These are phyloP conservation scores for Xylaria sp. DNA, from an alignment of 2,329 filamentous ascomycete genomes.

Conservation along the genomic window DNA sequence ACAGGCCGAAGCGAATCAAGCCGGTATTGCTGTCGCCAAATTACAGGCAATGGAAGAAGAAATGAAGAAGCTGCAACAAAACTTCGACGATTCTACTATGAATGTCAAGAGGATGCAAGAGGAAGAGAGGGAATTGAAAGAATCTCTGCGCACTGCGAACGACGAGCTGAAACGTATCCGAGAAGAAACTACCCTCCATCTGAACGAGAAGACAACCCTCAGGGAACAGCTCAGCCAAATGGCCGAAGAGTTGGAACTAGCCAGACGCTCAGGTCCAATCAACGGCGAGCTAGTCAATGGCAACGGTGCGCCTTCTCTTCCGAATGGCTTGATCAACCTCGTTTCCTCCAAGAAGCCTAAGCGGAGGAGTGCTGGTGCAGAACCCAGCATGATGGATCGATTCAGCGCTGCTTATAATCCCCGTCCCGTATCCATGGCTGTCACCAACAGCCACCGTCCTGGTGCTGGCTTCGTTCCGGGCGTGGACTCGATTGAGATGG, in stretches of 20 bases:
- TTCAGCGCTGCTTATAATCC: conserved; percentile 95
- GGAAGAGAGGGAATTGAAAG: conserved; percentile 86
- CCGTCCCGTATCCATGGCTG: conserved; percentile 94
- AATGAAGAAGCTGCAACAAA: conserved; percentile 89
- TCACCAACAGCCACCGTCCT: conserved; percentile 75
- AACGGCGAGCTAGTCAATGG: conserved; percentile 78
- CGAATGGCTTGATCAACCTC: conserved; percentile 90
- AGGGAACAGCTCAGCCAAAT: conserved; percentile 90
- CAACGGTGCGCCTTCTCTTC: conserved; percentile 63
- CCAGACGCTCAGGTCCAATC: conserved; percentile 79
- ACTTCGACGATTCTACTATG: conserved; percentile 87
- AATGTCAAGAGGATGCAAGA: conserved; percentile 96
- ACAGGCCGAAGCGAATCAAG: conserved; percentile 96
- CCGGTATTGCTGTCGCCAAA: conserved; percentile 91
- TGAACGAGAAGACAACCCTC: conserved; percentile 86
- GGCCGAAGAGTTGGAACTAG: conserved; percentile 90
- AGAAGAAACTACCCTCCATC: conserved; percentile 77
- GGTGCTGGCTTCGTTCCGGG: conserved; percentile 82
- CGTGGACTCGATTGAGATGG: conserved; percentile 91
- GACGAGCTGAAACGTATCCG: conserved; percentile 84
- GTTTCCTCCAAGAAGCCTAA: conserved; percentile 98
- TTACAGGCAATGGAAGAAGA: conserved; percentile 93
- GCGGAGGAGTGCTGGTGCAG: conserved; percentile 88
- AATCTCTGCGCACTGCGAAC: conserved; percentile 82
- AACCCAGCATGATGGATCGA: conserved; percentile 85